A percentile compares a stretch with the other conserved stretches of the same genome.
Conservation (phyloP, 2,329 filamentous ascomycete genomes). For the Tolypocladium pustulatum region DNA sequence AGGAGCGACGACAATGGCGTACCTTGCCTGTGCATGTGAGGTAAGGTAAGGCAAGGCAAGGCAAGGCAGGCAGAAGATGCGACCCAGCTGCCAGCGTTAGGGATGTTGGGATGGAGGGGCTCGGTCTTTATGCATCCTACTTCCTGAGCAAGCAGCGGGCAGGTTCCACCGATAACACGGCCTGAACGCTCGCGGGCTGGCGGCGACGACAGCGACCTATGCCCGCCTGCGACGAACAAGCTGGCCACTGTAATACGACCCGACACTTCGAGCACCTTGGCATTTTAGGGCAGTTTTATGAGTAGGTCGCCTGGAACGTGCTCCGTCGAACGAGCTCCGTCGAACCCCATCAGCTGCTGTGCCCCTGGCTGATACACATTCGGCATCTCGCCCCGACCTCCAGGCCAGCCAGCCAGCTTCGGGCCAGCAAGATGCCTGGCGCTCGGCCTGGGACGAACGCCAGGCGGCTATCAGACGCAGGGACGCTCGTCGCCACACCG, state of each 20-base stretch:
- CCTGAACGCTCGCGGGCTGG: neutral
- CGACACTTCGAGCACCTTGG: no score
- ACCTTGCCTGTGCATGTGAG: neutral
- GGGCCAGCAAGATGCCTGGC: neutral
- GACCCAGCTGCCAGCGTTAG: neutral
- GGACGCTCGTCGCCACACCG: neutral
- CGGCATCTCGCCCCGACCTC: neutral
- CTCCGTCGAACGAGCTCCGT: neutral
- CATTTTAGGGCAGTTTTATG: neutral
- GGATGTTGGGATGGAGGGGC: conserved; percentile 7
- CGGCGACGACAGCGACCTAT: no score
- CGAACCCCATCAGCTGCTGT: neutral
- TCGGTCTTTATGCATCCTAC: conserved; percentile 1
- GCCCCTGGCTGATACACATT: neutral
- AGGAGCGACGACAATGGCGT: neutral
- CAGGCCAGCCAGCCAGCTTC: neutral
- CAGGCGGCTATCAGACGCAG: neutral
- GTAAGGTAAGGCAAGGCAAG: neutral
- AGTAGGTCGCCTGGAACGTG: neutral
- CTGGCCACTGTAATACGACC: neutral
- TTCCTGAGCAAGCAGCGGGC: neutral
- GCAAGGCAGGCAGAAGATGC: neutral
- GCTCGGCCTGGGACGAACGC: neutral
- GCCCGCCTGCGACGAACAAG: neutral
- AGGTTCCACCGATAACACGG: neutral